phyloP scores from a whole-genome alignment of 352 stramenopile species.

The Globisporangium uncinulatum region DNA sequence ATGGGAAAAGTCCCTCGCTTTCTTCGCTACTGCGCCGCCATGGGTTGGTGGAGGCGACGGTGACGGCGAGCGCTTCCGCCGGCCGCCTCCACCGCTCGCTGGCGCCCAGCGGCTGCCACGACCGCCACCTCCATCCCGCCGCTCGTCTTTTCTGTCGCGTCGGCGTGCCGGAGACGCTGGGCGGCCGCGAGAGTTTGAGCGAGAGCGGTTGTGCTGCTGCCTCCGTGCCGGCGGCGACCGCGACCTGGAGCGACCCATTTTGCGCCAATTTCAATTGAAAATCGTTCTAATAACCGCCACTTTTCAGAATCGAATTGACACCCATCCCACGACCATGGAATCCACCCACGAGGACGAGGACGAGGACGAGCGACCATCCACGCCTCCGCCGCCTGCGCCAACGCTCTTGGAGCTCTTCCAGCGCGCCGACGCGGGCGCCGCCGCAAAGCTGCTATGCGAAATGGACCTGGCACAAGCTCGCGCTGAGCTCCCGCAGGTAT shows the following conservation, averaged over 20 bases:
- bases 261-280: too few species aligned
- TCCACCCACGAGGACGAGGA: constrained; percentile 3
- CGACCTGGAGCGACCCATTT: too few species aligned
- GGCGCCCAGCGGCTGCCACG: constrained; percentile 1
- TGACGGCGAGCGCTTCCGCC: constrained; percentile 14
- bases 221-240: too few species aligned
- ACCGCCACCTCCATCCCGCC: neutral
- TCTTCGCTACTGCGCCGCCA: constrained; percentile 22
- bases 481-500: constrained; percentile 28
- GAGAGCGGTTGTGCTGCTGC: too few species aligned
- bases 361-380: neutral
- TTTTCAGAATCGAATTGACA: too few species aligned
- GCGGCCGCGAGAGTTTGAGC: too few species aligned
- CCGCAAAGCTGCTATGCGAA: constrained; percentile 22
- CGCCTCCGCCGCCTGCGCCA: neutral
- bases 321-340: too few species aligned
- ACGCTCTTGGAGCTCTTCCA: constrained; percentile 27
- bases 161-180: too few species aligned
- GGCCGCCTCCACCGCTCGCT: neutral
- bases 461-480: constrained; percentile 28
- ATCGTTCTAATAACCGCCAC: too few species aligned
- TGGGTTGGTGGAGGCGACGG: constrained; percentile 17
- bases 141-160: too few species aligned
- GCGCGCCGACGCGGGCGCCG: constrained; percentile 18
- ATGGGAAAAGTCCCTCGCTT: constrained; percentile 46